Conservation (phyloP, 2,329 filamentous ascomycete species). For the Claviceps digitariae region DNA sequence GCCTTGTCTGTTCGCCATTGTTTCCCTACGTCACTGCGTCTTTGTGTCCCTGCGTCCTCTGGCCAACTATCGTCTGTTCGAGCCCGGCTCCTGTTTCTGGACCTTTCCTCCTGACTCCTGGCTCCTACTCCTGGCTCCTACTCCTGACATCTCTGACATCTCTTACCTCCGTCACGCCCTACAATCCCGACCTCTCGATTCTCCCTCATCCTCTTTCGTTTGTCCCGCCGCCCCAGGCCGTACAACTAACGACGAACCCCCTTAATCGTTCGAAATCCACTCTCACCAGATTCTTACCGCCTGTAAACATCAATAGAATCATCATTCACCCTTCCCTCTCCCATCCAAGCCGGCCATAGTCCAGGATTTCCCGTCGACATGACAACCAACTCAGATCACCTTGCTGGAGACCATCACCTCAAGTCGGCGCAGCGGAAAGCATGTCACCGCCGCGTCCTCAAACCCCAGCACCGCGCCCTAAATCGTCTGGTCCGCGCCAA, state of each 20-base stretch:
- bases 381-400: background rate
- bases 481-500: slow-evolving; percentile 18
- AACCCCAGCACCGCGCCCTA: slow-evolving; percentile 2
- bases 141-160: background rate
- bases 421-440: background rate
- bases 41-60: background rate
- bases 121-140: too few relatives aligned
- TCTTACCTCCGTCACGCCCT: background rate
- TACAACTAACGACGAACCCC: too few relatives aligned
- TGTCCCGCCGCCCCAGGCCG: too few relatives aligned
- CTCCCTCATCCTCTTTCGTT: too few relatives aligned
- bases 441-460: slow-evolving; percentile 1
- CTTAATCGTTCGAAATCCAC: background rate
- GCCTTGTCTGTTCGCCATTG: background rate
- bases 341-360: background rate
- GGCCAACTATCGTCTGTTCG: background rate
- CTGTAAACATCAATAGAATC: too few relatives aligned
- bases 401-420: background rate
- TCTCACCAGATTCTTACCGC: background rate
- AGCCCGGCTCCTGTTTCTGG: background rate
- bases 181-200: background rate
- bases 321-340: background rate
- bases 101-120: too few relatives aligned
- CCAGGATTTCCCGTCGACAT: background rate
- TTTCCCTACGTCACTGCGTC: too few relatives aligned